Evolutionary conservation across 768 basidiomycete genomes (phyloP).

Genomic region (Mycena haematopus): DNA sequence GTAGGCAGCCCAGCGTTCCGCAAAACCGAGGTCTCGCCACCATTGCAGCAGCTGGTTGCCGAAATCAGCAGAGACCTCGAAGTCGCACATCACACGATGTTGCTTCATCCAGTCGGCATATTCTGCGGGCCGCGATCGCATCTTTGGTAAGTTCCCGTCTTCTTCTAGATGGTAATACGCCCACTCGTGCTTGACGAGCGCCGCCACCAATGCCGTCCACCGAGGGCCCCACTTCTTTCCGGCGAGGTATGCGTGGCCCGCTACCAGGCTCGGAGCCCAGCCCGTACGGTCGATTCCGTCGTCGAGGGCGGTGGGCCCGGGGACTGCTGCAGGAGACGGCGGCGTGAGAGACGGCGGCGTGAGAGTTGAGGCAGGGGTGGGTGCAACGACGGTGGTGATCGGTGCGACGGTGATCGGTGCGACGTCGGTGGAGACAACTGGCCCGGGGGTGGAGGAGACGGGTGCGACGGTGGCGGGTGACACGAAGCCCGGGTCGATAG

Average conservation of each 20-base stretch:
- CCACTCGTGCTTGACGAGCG: background rate
- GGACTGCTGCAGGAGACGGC: too few species aligned
- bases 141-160: background rate
- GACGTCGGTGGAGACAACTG: too few species aligned
- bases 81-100: background rate
- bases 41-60: background rate
- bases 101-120: background rate
- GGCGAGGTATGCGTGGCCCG: background rate
- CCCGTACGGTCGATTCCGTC: slow-evolving; percentile 1
- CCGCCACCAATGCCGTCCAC: background rate
- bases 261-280: background rate
- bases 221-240: background rate
- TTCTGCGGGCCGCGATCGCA: background rate
- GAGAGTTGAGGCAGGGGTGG: too few species aligned
- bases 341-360: background rate
- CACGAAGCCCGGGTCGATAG: too few species aligned
- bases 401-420: background rate
- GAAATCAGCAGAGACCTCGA: background rate
- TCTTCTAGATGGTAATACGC: background rate
- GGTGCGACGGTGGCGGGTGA: too few species aligned
- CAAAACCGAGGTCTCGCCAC: background rate
- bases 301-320: background rate
- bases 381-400: too few species aligned
- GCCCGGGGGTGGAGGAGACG: too few species aligned
- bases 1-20: background rate